Evolutionary conservation across 2,329 filamentous ascomycete genomes (phyloP).

Genomic region (Aspergillus arachidicola): DNA sequence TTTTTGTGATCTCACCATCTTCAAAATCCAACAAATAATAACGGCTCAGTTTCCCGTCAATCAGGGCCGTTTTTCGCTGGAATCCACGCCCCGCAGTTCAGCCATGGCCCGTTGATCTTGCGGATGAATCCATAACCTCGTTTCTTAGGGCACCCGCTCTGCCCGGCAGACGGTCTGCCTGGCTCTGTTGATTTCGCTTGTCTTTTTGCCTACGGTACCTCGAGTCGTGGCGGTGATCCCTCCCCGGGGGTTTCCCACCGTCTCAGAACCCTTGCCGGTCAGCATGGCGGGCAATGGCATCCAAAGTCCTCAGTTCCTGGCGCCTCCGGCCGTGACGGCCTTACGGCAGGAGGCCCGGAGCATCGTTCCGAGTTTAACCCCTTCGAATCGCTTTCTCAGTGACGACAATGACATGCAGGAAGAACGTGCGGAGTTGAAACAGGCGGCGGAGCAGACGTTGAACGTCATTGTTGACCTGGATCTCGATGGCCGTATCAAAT

Average conservation of each 20-base stretch:
- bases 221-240: slow-evolving; percentile 4
- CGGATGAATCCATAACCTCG: slow-evolving; percentile 45
- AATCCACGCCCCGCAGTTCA: slow-evolving; percentile 22
- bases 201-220: slow-evolving; percentile 7
- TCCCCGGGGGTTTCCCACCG: slow-evolving; percentile 10
- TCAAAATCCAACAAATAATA: not conserved
- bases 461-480: slow-evolving; percentile 96
- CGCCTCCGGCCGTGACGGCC: slow-evolving; percentile 48
- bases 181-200: slow-evolving; percentile 21
- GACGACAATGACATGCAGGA: slow-evolving; percentile 87
- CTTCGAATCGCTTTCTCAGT: slow-evolving; percentile 69
- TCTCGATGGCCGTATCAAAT: slow-evolving; percentile 85
- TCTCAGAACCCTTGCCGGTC: slow-evolving; percentile 22
- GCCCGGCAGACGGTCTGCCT: slow-evolving; percentile 47
- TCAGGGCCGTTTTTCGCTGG: slow-evolving; percentile 22
- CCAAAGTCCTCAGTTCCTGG: slow-evolving; percentile 42
- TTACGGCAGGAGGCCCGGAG: slow-evolving; percentile 47
- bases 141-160: slow-evolving; percentile 45
- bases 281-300: slow-evolving; percentile 48
- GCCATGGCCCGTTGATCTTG: slow-evolving; percentile 44
- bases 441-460: slow-evolving; percentile 92
- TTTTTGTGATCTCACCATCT: not conserved
- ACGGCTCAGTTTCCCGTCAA: slow-evolving; percentile 23
- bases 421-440: slow-evolving; percentile 88
- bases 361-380: slow-evolving; percentile 34